Base-by-base conservation (phyloP, 768 basidiomycete genomes). In the Mycena rebaudengoi region DNA sequence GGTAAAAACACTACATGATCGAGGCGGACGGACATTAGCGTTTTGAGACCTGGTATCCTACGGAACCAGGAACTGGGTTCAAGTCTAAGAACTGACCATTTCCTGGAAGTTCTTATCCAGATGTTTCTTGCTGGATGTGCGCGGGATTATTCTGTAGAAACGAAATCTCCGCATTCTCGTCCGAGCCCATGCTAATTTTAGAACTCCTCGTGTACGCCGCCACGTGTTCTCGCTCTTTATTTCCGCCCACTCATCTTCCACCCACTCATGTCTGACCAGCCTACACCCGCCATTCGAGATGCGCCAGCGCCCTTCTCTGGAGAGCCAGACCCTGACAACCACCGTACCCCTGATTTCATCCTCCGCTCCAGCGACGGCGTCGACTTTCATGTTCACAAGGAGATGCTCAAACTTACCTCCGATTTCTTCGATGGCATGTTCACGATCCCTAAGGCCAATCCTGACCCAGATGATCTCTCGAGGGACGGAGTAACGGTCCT, bases 391-490 rank as follows among this genome's bases (percentile, higher is more conserved):
- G 53, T 55, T 11, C 53, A 55, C 26, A 33, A 39, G 8, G 53
- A 55, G 33, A 5, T 55, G 16, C 40, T 55, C 37, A 55, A 43
- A 39, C 53, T 55, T 39, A 26, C 28, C 21, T 55, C 53, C 7
- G 53, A 43, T 39, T 55, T 33, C 53, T 55, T 55, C 25, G 53
- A 55, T n/a, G 53, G 53, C 35, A 55, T 55, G 53, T 55, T 55
- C 26, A 18, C 28, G 6, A 39, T 55, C 53, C 18, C 53, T 10
- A 28, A 21, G 33, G 53, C 26, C 43, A 44, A 44, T 18, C 18
- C 28, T 11, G 30, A 28, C 54, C 7, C 20, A 12, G 54, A 28
- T 8, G 43, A 57, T 21, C 51, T 52, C 32, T 7, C 14, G n/a
- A 28, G 33, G 16, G 55, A 46, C 30, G 55, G 55, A 41, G 21